Base-by-base conservation (phyloP, 2,329 filamentous ascomycete species). In the Colletotrichum filicis region DNA sequence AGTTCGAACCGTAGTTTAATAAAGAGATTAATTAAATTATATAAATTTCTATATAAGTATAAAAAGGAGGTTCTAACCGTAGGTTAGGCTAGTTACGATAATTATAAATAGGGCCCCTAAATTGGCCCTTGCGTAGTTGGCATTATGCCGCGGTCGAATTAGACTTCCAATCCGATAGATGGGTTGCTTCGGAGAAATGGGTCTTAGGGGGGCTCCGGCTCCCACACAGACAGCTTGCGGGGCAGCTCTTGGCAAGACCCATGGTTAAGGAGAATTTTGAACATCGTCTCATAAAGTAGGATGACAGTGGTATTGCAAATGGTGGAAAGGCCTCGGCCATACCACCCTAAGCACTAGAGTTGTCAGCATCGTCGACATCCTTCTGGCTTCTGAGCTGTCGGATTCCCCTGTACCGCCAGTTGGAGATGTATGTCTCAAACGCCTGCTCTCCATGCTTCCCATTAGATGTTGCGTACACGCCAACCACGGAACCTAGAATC, bases 371-470 rank as follows among this genome's bases (percentile, higher is more conserved):
- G 6, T 68, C 58, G 5, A 66, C 68, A 9, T 67, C 68, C 11
- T 62, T 14, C 9, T 74, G 67, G 26, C 71, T 74, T 37, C 62
- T 66, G 12, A 71, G 22, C 24, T 71, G 68, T 16, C 62, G 30
- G 8, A 71, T 46, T 0, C 71, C 68, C 1, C 53, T 62, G 24
- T 74, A 74, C 8, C 30, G 12, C 68, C 67, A 71, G 28, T 74
- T 71, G 4, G 67, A 74, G 24, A 74, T 67, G n/a, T 71, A 67
- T 6, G 71, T 71, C 42, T 74, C 71, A 3, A 74, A 74, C 4
- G 71, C 71, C n/a, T 74, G 71, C 60, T 75, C 69, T 9, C 73
- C 69, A 24, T 75, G 73, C 32, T 75, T 75, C 0, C 69, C 69
- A 7, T 75, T 75, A 5, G 74, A 73, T 2, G 73, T 74, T 0